Base-by-base conservation (phyloP, 2,329 filamentous ascomycete species). In the Shiraia sp. region DNA sequence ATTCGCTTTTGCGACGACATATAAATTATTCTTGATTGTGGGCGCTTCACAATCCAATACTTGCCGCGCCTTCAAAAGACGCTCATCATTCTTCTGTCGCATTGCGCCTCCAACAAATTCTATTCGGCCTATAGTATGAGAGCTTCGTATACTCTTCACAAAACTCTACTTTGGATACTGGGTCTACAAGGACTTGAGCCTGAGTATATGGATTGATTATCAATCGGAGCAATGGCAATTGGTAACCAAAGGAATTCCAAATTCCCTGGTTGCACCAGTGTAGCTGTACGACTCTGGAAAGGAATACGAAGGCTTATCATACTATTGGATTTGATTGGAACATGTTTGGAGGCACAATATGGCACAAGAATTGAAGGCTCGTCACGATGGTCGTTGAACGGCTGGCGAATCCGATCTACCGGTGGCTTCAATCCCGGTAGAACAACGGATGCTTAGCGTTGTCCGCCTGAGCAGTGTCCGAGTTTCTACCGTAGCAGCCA, bases 351-450 rank as follows among this genome's bases (percentile, higher is more conserved):
- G 8, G 19, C 19, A 22, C 19, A 22, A 22, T n/a, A n/a, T 5
- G 19, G 19, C 19, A 22, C 4, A 22, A 22, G 19, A 8, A 22
- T 28, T 19, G 29, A 33, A 24, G 38, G 36, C 10, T 32, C n/a
- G 17, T 31, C 24, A 36, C 14, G 35, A 26, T 24, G 10, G 13
- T 15, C 32, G 36, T 39, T 32, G 26, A 28, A 42, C 45, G 49
- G 51, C 9, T 10, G 35, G 32, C 25, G 33, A 34, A 42, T 37
- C 53, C 53, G 47, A 61, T 51, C 42, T 51, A 34, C 55, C 59
- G 57, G 50, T 55, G 51, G 50, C 38, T 46, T 33, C 29, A 14
- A 53, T 42, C 47, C 51, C 45, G 55, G 47, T 47, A 37, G 29
- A 32, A 30, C 14, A 35, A 7, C 45, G 45, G 49, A 57, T 50